Evolutionary conservation across 805 yeast genomes (phyloP).

Genomic region (Yarrowia sp.): DNA sequence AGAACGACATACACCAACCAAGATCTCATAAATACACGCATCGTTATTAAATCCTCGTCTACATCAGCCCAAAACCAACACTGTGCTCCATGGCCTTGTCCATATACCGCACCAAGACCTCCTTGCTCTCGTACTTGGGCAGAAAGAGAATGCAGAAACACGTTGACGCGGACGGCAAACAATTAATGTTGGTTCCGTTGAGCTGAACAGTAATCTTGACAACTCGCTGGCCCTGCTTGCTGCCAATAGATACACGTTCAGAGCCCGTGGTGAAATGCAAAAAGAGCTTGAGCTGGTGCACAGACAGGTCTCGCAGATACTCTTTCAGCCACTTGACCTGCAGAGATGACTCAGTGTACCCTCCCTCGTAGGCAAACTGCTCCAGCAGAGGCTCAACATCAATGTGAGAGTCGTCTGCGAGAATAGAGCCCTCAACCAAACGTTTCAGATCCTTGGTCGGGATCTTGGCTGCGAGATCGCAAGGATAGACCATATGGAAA

Average conservation of each 20-base stretch:
- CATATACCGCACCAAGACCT: slow-evolving; percentile 33
- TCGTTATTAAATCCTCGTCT: neutral
- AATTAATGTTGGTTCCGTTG: slow-evolving; percentile 41
- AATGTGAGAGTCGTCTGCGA: slow-evolving; percentile 39
- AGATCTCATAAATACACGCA: too few species aligned
- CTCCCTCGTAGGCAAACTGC: slow-evolving; percentile 44
- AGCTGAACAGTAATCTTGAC: slow-evolving; percentile 48
- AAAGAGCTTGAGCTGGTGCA: slow-evolving; percentile 43
- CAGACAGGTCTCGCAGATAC: slow-evolving; percentile 44
- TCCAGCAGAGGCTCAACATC: slow-evolving; percentile 41
- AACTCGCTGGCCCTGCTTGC: slow-evolving; percentile 40
- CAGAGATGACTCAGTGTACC: slow-evolving; percentile 41
- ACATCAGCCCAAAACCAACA: slow-evolving; percentile 37
- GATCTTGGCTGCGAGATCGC: slow-evolving; percentile 27
- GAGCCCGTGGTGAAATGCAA: slow-evolving; percentile 53
- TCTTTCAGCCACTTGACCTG: slow-evolving; percentile 48
- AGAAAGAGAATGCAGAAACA: slow-evolving; percentile 50
- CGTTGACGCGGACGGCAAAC: slow-evolving; percentile 52
- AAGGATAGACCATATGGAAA: neutral
- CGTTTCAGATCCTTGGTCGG: slow-evolving; percentile 29
- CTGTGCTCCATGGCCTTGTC: slow-evolving; percentile 34
- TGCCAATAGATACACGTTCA: slow-evolving; percentile 47
- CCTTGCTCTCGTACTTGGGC: slow-evolving; percentile 46
- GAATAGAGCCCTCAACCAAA: slow-evolving; percentile 46
- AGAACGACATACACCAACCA: too few species aligned